These are phyloP conservation scores for Schrenkiella parvula DNA, from an alignment of 345 rosid species.

Conservation along the genomic window DNA sequence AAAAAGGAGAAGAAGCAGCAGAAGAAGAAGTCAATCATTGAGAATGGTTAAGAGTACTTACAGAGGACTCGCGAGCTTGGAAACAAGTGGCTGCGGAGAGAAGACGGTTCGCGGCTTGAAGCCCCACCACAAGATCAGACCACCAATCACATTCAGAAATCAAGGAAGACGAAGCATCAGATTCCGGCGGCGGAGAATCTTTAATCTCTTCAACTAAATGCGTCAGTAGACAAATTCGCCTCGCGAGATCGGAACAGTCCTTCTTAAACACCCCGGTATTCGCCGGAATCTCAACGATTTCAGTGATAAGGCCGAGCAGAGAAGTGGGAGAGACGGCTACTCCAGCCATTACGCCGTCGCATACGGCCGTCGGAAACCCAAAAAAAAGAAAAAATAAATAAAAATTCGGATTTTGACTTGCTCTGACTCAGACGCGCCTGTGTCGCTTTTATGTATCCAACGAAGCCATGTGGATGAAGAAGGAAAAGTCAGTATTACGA, in stretches of 20 bases:
- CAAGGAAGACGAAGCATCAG: conserved; percentile 26
- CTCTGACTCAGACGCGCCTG: conserved; percentile 12
- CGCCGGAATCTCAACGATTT: conserved; percentile 13
- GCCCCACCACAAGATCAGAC: conserved; percentile 57
- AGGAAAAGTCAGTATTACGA: not conserved
- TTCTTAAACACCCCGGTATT: conserved; percentile 43
- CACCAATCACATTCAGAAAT: conserved; percentile 46
- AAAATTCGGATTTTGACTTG: not conserved
- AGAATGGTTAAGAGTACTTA: conserved; percentile 39
- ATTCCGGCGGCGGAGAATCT: conserved; percentile 32
- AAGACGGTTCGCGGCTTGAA: conserved; percentile 58
- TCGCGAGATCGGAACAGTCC: conserved; percentile 76
- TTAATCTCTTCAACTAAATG: conserved; percentile 79
- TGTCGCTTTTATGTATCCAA: conserved; percentile 14
- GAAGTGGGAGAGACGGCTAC: conserved; percentile 24
- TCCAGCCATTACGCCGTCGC: conserved; percentile 20
- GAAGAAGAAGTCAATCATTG: not conserved
- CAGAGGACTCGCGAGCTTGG: conserved; percentile 43
- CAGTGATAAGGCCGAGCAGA: conserved; percentile 25
- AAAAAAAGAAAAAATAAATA: not conserved
- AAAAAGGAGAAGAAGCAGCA: no score
- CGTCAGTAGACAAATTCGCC: conserved; percentile 63
- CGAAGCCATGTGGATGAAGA: conserved; percentile 20
- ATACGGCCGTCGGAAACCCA: not conserved
- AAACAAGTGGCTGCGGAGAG: conserved; percentile 40